Evolutionary conservation across 2,329 filamentous ascomycete species (phyloP), one percentile per base, ranked within the genome.

Genomic region (Pestalotiopsis sp.): DNA sequence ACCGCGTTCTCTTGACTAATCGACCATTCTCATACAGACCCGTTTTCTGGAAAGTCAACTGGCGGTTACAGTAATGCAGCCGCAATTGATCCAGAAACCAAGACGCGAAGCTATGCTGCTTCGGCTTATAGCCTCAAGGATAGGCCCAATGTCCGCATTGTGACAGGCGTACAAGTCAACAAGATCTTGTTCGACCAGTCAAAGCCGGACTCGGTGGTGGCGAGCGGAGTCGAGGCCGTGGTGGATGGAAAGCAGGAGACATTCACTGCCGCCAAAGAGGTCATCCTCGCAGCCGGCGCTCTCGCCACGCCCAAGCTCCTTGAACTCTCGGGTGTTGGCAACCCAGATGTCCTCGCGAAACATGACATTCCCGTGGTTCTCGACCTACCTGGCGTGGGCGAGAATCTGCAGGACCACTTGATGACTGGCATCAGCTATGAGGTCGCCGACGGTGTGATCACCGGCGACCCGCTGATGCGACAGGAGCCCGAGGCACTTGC

Each of bases 331-430:
- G 87, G 87, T 0, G 81, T 89, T 17, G 87, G 87, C 0, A 81
- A 81, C 66, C 73, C 77, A 5, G 6, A 70, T 41, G 75, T 78
- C 17, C 76, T 87, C 2, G 69, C 79, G 2, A 71, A 80, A 7
- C 75, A 82, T 49, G 81, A 79, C 14, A 86, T 88, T 69, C 69
- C 81, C 14, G 79, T 80, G 38, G 75, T 79, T 20, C 74, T 87
- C 4, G 76, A 85, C 38, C 78, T 84, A 0, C 84, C 84, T 0
- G 85, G 85, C 2, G 86, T 89, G 0, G 86, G 86, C 0, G 84
- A 85, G 72, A 85, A 87, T 72, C 76, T 88, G 0, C 81, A 85
- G 71, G 85, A 88, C 64, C 86, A 89, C 73, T 76, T 86, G 14
- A 77, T 76, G 69, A 73, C 72, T 2, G 56, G 66, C 1, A 65